A percentile compares a stretch with the other conserved stretches of the same genome.
Conservation (phyloP, 2,329 filamentous ascomycete species). For the Aspergillus ochraceus region DNA sequence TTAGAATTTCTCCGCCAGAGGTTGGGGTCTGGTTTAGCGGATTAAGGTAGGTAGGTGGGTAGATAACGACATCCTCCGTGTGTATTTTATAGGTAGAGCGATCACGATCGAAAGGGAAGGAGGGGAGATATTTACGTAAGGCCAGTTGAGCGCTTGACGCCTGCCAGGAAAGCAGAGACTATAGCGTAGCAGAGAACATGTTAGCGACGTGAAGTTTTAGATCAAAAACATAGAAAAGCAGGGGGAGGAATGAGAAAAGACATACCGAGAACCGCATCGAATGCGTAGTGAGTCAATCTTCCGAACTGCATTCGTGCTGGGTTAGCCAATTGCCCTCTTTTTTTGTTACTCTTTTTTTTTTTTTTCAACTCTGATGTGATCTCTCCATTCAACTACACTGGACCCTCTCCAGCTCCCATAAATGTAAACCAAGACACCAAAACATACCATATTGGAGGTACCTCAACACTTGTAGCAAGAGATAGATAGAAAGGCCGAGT, state of each 20-base stretch:
- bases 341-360: background rate
- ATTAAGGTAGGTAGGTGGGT: background rate
- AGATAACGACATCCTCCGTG: background rate
- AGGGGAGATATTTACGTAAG: slow-evolving; percentile 74
- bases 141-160: slow-evolving; percentile 95
- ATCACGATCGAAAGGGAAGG: slow-evolving; percentile 16
- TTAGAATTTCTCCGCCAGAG: background rate
- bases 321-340: background rate
- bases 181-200: background rate
- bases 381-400: background rate
- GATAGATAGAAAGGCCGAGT: background rate
- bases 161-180: slow-evolving; percentile 96
- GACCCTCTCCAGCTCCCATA: background rate
- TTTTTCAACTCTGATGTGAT: background rate
- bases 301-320: slow-evolving; percentile 65
- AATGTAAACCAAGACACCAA: background rate
- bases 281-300: slow-evolving; percentile 89
- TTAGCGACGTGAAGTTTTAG: background rate
- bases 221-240: slow-evolving; percentile 5
- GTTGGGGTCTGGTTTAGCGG: too few species aligned
- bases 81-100: background rate
- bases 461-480: background rate
- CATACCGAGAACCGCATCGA: slow-evolving; percentile 90
- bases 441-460: background rate
- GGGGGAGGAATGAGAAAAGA: slow-evolving; percentile 19